Base-by-base conservation (phyloP, 1,139 yeast genomes). In the Ogataea hybrid region DNA sequence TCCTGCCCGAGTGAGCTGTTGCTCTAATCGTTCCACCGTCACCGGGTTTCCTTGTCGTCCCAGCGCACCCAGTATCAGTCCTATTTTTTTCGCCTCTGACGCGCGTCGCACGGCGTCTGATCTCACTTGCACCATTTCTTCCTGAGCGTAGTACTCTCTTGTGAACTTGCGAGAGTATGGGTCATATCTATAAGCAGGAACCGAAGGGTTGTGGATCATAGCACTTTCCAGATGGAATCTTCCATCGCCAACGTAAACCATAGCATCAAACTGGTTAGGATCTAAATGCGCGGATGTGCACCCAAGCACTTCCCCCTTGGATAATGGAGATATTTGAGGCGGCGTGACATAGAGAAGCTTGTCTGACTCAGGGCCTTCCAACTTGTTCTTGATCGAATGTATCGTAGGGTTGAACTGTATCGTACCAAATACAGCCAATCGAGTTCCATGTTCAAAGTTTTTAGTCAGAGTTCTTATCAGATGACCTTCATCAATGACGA, bases 371-470 rank as follows among this genome's bases (percentile, higher is more conserved):
- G 75, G 78, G 38, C 64, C 65, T 36, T 75, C 77, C 22, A 84
- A 64, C 44, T 76, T 79, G 32, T 77, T 77, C 52, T 79, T 78
- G 15, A 89, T 75, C 40, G 87, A 79, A 61, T 92, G 97, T 17
- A 92, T 79, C 0, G 96, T 82, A 12, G 97, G 97, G 59, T 94
- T 94, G 68, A 92, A 92, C 62, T 92, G 99, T 58, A 92, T 94
- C 5, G 98, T 94, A 32, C 97, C 96, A 57, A 92, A 94, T 9
- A 88, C 71, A 0, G 97, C 96, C 31, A 79, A 56, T 29, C 81
- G 75, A 2, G 84, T 68, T 1, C 84, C 81, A 20, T 67, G 65
- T 1, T 71, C 69, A 53, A 92, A 87, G 58, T 92, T 87, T 47
- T 76, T 72, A 51, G 78, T 71, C 28, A 92, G 62, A 0, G 98